A percentile compares a stretch with the other conserved stretches of the same genome.
These are phyloP conservation scores for Purpureocillium lavendulum DNA, from an alignment of 2,329 filamentous ascomycete genomes.

Conservation along the genomic window DNA sequence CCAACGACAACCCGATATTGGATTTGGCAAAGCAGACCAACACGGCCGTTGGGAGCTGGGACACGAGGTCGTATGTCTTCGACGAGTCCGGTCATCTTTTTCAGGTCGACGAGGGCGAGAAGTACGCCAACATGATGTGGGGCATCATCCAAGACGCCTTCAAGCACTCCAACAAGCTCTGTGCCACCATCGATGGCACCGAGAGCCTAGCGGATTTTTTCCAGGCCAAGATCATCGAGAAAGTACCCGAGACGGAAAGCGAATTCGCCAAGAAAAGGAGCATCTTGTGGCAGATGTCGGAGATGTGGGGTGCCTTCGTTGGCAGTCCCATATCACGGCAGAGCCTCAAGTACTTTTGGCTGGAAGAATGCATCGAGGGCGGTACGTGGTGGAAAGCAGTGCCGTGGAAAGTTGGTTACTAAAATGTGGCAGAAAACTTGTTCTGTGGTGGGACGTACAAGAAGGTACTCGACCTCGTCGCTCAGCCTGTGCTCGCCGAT, in stretches of 20 bases:
- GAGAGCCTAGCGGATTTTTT: conserved; percentile 50
- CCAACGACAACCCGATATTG: conserved; percentile 60
- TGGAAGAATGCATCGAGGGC: conserved; percentile 71
- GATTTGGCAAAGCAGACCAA: conserved; percentile 55
- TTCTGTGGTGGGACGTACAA: conserved; percentile 53
- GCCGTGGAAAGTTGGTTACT: neutral
- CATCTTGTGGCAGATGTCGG: conserved; percentile 43
- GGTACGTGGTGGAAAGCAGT: conserved; percentile 26
- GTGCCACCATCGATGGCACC: conserved; percentile 33
- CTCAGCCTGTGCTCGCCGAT: conserved; percentile 44
- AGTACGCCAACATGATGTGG: conserved; percentile 52
- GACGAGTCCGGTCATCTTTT: conserved; percentile 48
- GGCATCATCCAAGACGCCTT: conserved; percentile 60
- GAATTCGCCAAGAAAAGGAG: conserved; percentile 31
- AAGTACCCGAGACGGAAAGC: conserved; percentile 36
- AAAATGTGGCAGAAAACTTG: conserved; percentile 39
- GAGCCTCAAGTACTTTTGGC: conserved; percentile 68
- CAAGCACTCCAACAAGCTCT: conserved; percentile 51
- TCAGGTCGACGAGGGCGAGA: conserved; percentile 33
- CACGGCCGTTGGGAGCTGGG: conserved; percentile 39
- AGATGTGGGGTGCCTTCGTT: conserved; percentile 64
- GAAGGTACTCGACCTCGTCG: conserved; percentile 49
- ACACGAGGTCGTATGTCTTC: conserved; percentile 46
- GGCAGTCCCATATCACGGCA: conserved; percentile 56
- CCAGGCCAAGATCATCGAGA: conserved; percentile 29